Evolutionary conservation across 176 grass and related monocot genomes (phyloP).

Genomic region (Oryza meyeriana): DNA sequence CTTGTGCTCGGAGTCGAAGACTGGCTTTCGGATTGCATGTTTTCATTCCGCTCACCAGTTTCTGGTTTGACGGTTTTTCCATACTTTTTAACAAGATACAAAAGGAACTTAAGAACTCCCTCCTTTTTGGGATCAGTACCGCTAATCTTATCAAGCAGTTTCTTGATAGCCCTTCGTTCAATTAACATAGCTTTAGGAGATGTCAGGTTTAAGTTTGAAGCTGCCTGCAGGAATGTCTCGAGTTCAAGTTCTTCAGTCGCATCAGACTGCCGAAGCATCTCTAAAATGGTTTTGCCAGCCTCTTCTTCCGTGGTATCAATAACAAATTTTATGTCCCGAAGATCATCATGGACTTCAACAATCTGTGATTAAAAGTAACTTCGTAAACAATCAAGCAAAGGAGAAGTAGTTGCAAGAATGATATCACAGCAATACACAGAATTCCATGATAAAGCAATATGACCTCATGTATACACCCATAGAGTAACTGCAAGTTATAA

Average conservation of each 20-base stretch:
- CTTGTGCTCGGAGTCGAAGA: conserved; percentile 8
- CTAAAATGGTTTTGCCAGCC: conserved; percentile 69
- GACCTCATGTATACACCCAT: too few relatives aligned
- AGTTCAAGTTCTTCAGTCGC: conserved; percentile 73
- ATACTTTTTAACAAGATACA: conserved; percentile 73
- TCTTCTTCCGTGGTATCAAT: conserved; percentile 70
- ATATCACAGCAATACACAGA: background rate
- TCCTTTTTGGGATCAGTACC: conserved; percentile 71
- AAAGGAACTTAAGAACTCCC: conserved; percentile 52
- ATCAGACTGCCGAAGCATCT: conserved; percentile 56
- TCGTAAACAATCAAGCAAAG: conserved; percentile 26
- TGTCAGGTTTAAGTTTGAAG: conserved; percentile 76
- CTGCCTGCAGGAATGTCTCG: conserved; percentile 56
- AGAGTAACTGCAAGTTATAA: conserved; percentile 9
- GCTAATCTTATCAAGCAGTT: conserved; percentile 55
- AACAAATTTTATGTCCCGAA: conserved; percentile 62
- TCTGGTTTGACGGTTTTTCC: conserved; percentile 61
- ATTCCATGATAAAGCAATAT: conserved; percentile 20
- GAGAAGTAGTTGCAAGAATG: background rate
- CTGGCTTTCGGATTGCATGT: conserved; percentile 34
- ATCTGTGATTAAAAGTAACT: conserved; percentile 50
- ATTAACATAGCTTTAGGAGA: conserved; percentile 85
- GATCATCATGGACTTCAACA: conserved; percentile 63
- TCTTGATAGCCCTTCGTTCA: conserved; percentile 80
- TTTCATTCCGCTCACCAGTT: conserved; percentile 32